phyloP scores from a whole-genome alignment of 306 rosid genomes.

The Phaseolus lunatus region DNA sequence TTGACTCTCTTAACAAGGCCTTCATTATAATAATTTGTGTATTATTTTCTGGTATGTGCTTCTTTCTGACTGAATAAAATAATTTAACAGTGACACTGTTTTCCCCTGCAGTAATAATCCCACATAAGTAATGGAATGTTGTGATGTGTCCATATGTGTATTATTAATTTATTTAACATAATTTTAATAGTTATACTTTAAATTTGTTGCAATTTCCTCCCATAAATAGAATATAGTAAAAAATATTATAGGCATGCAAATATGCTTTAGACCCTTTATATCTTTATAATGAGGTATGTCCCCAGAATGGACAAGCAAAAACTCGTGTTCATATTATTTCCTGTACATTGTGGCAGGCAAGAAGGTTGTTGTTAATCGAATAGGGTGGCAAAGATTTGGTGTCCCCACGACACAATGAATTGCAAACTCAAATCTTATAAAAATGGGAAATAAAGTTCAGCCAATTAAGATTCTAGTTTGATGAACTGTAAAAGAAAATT shows the following conservation, averaged over 20 bases:
- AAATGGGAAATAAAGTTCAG: neutral
- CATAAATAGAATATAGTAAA: too few relatives aligned
- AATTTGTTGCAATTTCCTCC: neutral
- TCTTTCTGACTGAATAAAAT: neutral
- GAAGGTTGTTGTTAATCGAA: slow-evolving; percentile 36
- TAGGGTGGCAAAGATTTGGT: slow-evolving; percentile 49
- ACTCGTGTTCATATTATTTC: slow-evolving; percentile 24
- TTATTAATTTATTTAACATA: neutral
- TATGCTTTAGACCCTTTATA: neutral
- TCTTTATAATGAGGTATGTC: neutral
- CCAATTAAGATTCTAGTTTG: too few relatives aligned
- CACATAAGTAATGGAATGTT: slow-evolving; percentile 44
- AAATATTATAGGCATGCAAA: neutral
- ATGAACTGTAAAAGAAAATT: too few relatives aligned
- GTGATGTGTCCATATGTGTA: slow-evolving; percentile 31
- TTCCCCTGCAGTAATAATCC: slow-evolving; percentile 20
- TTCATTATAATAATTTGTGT: slow-evolving; percentile 11
- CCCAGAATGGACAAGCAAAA: neutral
- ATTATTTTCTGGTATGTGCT: neutral
- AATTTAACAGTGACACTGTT: neutral
- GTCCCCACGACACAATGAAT: slow-evolving; percentile 46
- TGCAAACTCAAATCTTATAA: slow-evolving; percentile 37
- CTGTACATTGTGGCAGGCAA: slow-evolving; percentile 54
- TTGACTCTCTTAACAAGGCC: slow-evolving; percentile 2
- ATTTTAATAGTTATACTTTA: too few relatives aligned